Evolutionary conservation across 805 yeast species (phyloP), one percentile per base, ranked within the genome.

Genomic region (Wickerhamiella slavikovae): DNA sequence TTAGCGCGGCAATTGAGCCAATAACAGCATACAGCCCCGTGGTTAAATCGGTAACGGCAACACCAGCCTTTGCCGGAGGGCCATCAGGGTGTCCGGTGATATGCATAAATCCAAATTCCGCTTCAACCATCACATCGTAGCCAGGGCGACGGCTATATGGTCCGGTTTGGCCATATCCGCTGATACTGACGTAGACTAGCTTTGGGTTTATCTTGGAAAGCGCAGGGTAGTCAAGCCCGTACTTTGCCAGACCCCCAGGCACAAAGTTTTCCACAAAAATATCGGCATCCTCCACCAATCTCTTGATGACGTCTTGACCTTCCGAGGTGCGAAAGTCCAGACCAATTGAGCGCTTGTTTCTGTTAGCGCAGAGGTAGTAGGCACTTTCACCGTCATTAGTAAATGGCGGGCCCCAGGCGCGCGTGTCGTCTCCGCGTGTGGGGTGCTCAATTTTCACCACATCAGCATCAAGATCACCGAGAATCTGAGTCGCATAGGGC

Each of bases 351-450:
- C 47, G 41, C 33, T 55, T 55, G 42, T 55, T 55, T 12, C 61
- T 43, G 33, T 50, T 52, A 19, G 51, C 54, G 6, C 50, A 39
- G 22, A 55, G 40, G 31, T 45, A 55, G 38, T 55, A 55, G 2
- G 61, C 61, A 25, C 53, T 40, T 32, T 55, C 61, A 5, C 53
- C 54, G 9, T 39, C 41, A 6, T 29, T 29, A 4, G 58, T 58
- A 33, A 56, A 55, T 4, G 61, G 61, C 1, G 61, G 61, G 12
- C 61, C 61, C 61, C 61, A 55, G 4, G 54, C 50, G 20, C 60
- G 43, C 1, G 61, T 55, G 29, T 56, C 61, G 38, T 56, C 61
- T 10, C 61, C 61, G 5, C 61, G 44, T 6, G 34, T 34, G 1
- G 58, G 59, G 33, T 55, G 60, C 42, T 55, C 61, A 28, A 55